Percentiles rank a stretch among this genome's conserved stretches.
Evolutionary conservation across 164 flowering plant genomes (phyloP).

Genomic region (Euptelea pleiosperma): DNA sequence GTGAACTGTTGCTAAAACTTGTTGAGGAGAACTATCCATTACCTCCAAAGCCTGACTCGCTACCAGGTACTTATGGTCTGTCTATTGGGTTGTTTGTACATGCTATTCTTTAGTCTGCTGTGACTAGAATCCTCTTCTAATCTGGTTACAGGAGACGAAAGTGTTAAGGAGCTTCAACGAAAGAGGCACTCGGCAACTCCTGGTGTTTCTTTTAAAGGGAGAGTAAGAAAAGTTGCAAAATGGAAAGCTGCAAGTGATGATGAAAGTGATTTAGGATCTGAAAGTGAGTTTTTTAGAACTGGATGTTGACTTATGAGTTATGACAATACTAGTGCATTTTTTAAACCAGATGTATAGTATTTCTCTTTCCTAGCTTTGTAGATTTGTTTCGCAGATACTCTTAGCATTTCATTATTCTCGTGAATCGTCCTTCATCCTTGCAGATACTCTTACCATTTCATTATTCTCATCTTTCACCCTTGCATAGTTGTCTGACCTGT

Average conservation of each 20-base stretch:
- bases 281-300: constrained; percentile 43
- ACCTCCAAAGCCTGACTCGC: constrained; percentile 82
- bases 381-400: neutral
- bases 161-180: constrained; percentile 75
- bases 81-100: neutral
- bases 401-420: too few relatives aligned
- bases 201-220: constrained; percentile 78
- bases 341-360: neutral
- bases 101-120: neutral
- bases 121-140: constrained; percentile 5
- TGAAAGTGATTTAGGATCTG: constrained; percentile 67
- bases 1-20: constrained; percentile 90
- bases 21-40: constrained; percentile 95
- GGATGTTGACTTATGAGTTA: neutral
- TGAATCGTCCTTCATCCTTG: too few relatives aligned
- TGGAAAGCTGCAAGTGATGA: constrained; percentile 62
- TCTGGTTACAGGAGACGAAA: constrained; percentile 57
- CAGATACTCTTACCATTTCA: too few relatives aligned
- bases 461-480: too few relatives aligned
- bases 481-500: too few relatives aligned
- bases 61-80: constrained; percentile 39
- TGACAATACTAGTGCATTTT: constrained; percentile 1
- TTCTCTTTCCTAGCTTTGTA: neutral
- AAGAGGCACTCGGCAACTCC: constrained; percentile 83
- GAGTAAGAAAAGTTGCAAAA: constrained; percentile 84